phyloP scores from a whole-genome alignment of 1,139 yeast species.

The Yamadazyma conglobata region DNA sequence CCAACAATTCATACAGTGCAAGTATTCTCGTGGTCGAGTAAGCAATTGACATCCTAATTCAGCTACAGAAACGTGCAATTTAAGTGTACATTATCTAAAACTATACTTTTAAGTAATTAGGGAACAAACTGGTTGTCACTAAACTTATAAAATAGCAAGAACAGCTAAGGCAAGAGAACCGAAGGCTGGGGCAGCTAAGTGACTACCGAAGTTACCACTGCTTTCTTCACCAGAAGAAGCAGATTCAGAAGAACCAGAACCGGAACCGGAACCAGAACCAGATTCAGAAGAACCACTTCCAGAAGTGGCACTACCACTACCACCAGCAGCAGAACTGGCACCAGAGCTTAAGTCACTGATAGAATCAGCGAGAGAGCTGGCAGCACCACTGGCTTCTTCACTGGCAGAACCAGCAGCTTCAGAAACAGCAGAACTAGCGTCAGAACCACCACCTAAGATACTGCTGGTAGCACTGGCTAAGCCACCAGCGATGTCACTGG shows the following conservation, averaged over 20 bases:
- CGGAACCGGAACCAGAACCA: not conserved
- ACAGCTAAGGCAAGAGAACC: constrained; percentile 48
- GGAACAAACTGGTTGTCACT: too few relatives aligned
- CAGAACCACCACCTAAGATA: constrained; percentile 1
- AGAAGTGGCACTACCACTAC: constrained; percentile 1
- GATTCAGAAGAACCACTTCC: constrained; percentile 1
- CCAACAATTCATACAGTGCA: too few relatives aligned
- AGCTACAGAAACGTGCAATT: too few relatives aligned
- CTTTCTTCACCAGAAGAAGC: constrained; percentile 15
- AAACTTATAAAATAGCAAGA: constrained; percentile 39
- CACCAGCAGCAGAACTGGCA: not conserved
- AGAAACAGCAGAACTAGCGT: not conserved
- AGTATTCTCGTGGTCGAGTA: too few relatives aligned
- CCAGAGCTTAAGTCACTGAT: not conserved
- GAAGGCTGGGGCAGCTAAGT: constrained; percentile 17
- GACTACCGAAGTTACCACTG: constrained; percentile 14
- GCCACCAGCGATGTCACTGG: not conserved
- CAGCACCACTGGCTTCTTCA: not conserved
- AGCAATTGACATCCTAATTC: too few relatives aligned
- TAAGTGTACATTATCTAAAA: too few relatives aligned
- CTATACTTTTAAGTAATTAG: too few relatives aligned
- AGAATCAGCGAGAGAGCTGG: not conserved
- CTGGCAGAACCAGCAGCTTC: not conserved
- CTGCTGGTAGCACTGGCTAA: not conserved
- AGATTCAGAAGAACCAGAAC: not conserved